A percentile compares a stretch with the other conserved stretches of the same genome.
Evolutionary conservation across 2,329 filamentous ascomycete species (phyloP).

Genomic region (Teratosphaeria epicoccoides): DNA sequence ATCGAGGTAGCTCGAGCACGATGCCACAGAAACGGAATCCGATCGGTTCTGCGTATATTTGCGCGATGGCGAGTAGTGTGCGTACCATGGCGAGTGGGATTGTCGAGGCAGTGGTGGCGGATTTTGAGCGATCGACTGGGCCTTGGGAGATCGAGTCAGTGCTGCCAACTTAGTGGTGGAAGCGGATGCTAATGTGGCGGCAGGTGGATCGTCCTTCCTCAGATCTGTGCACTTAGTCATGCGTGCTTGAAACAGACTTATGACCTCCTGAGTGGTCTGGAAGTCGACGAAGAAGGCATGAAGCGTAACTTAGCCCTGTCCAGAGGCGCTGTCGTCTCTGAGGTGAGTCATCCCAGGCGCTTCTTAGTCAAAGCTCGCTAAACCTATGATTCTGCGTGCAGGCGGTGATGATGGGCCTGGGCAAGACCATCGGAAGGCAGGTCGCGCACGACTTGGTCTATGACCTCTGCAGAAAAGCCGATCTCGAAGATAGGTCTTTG

Average conservation of each 20-base stretch:
- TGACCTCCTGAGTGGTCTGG: constrained; percentile 17
- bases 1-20: constrained; percentile 44
- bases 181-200: not conserved
- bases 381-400: not conserved
- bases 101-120: constrained; percentile 22
- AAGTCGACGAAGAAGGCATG: constrained; percentile 21
- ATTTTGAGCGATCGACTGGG: constrained; percentile 23
- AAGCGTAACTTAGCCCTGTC: constrained; percentile 22
- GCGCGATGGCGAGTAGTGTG: constrained; percentile 18
- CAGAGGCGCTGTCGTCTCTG: constrained; percentile 26
- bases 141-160: constrained; percentile 22
- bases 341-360: constrained; percentile 11
- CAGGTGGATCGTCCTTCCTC: constrained; percentile 22
- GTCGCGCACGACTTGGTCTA: constrained; percentile 28
- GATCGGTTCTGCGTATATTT: constrained; percentile 21
- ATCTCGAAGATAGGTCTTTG: constrained; percentile 14
- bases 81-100: constrained; percentile 16
- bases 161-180: not conserved
- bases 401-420: constrained; percentile 30
- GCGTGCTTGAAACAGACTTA: constrained; percentile 19
- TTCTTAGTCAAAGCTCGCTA: not conserved
- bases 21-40: constrained; percentile 42
- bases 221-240: constrained; percentile 18
- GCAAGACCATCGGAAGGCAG: constrained; percentile 24
- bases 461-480: constrained; percentile 21